These are phyloP conservation scores for Senna tora DNA, from an alignment of 306 rosid species.

Conservation along the genomic window DNA sequence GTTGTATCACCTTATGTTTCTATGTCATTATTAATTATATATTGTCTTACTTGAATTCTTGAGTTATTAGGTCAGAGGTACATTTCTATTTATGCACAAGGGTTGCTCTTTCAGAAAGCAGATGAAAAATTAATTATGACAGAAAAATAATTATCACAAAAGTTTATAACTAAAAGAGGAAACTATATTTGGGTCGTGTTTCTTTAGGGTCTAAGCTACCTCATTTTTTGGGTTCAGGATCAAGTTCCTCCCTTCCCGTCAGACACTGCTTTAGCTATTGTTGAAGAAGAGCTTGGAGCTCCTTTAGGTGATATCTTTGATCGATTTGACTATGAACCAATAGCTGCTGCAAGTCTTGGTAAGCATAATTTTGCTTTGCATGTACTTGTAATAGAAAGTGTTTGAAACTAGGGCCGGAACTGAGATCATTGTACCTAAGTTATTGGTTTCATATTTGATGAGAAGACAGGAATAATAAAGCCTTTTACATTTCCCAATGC, in stretches of 20 bases:
- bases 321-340: slow-evolving; percentile 88
- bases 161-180: background rate
- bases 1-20: slow-evolving; percentile 17
- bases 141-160: background rate
- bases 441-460: slow-evolving; percentile 28
- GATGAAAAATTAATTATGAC: background rate
- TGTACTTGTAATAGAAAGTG: slow-evolving; percentile 12
- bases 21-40: slow-evolving; percentile 13
- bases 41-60: slow-evolving; percentile 14
- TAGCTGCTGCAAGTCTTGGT: slow-evolving; percentile 99
- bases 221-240: slow-evolving; percentile 62
- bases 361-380: slow-evolving; percentile 42
- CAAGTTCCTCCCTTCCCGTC: slow-evolving; percentile 99
- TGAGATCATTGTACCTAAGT: slow-evolving; percentile 19
- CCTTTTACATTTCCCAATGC: slow-evolving; percentile 38
- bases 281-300: slow-evolving; percentile 94
- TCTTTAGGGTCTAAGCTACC: slow-evolving; percentile 38
- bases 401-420: slow-evolving; percentile 28
- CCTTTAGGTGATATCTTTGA: slow-evolving; percentile 71
- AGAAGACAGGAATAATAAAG: slow-evolving; percentile 29
- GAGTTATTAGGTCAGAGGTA: background rate
- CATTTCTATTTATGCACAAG: slow-evolving; percentile 8
- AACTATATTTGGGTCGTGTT: slow-evolving; percentile 27
- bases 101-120: slow-evolving; percentile 14
- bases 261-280: slow-evolving; percentile 74